These are phyloP conservation scores for Fusarium mundagurra DNA, from an alignment of 2,329 filamentous ascomycete species.

Conservation along the genomic window DNA sequence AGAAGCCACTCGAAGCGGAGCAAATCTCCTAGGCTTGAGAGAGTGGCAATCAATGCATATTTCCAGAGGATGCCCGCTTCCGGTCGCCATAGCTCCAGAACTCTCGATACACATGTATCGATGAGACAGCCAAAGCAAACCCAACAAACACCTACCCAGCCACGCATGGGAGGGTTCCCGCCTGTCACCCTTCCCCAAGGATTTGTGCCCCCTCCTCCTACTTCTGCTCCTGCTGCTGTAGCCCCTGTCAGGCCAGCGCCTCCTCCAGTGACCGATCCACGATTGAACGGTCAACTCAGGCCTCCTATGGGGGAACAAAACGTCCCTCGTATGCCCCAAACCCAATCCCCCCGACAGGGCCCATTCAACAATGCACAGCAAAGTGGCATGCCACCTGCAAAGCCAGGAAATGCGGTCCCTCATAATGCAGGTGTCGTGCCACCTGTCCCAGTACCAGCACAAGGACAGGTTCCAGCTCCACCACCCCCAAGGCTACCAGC, in stretches of 20 bases:
- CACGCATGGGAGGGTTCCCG: background rate
- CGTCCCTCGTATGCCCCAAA: background rate
- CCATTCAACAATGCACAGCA: background rate
- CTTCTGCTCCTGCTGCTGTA: background rate
- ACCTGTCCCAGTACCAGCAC: background rate
- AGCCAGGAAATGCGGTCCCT: background rate
- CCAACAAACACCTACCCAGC: constrained; percentile 1
- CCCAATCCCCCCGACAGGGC: background rate
- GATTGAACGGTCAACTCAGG: background rate
- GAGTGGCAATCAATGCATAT: constrained; percentile 56
- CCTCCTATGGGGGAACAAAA: background rate
- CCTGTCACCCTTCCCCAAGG: background rate
- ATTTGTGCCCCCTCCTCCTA: background rate
- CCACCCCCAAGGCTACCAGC: constrained; percentile 1
- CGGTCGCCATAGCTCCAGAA: constrained; percentile 44
- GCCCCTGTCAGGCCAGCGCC: background rate
- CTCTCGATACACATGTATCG: constrained; percentile 40
- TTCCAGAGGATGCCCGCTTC: constrained; percentile 54
- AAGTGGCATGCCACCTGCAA: background rate
- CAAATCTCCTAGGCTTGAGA: constrained; percentile 48
- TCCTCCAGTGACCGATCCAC: background rate
- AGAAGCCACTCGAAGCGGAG: constrained; percentile 12
- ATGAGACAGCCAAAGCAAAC: background rate
- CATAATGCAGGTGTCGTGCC: background rate
- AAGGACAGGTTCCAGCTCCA: background rate